Conservation (phyloP, 73 alveolate genomes). For the Stentor roeselii region DNA sequence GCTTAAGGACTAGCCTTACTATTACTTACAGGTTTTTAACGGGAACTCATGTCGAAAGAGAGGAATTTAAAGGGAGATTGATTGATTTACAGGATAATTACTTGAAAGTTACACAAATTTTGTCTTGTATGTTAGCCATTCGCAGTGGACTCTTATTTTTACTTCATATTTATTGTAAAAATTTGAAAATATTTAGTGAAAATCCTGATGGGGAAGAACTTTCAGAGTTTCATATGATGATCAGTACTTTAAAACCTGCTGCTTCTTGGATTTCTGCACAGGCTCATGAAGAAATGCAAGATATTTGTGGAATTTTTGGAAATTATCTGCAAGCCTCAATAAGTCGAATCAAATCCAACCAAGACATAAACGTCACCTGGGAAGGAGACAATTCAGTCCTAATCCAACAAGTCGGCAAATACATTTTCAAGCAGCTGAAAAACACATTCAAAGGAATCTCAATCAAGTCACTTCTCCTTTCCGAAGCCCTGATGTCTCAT, state of each 20-base stretch:
- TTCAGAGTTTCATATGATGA: slow-evolving; percentile 27
- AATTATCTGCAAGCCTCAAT: slow-evolving; percentile 55
- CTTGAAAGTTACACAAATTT: slow-evolving; percentile 8
- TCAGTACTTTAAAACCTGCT: slow-evolving; percentile 48
- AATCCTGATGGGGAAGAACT: slow-evolving; percentile 25
- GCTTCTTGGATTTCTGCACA: slow-evolving; percentile 37
- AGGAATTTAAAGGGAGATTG: slow-evolving; percentile 16
- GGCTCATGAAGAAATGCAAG: slow-evolving; percentile 49
- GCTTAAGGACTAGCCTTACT: slow-evolving; percentile 32
- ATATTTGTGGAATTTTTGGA: slow-evolving; percentile 68
- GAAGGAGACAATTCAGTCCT: slow-evolving; percentile 84
- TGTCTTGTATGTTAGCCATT: slow-evolving; percentile 25
- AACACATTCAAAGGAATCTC: slow-evolving; percentile 34
- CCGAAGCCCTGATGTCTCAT: background rate
- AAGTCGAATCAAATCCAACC: slow-evolving; percentile 16
- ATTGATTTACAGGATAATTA: slow-evolving; percentile 33
- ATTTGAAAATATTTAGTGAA: background rate
- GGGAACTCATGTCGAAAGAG: slow-evolving; percentile 35
- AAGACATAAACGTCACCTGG: slow-evolving; percentile 41
- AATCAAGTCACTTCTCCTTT: slow-evolving; percentile 7
- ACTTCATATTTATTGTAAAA: slow-evolving; percentile 11
- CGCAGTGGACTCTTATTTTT: background rate
- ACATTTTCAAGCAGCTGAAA: slow-evolving; percentile 31
- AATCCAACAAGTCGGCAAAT: slow-evolving; percentile 64
- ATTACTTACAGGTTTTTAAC: slow-evolving; percentile 64